These are phyloP conservation scores for Rhizopogon rudus DNA, from an alignment of 768 basidiomycete species.

Conservation along the genomic window DNA sequence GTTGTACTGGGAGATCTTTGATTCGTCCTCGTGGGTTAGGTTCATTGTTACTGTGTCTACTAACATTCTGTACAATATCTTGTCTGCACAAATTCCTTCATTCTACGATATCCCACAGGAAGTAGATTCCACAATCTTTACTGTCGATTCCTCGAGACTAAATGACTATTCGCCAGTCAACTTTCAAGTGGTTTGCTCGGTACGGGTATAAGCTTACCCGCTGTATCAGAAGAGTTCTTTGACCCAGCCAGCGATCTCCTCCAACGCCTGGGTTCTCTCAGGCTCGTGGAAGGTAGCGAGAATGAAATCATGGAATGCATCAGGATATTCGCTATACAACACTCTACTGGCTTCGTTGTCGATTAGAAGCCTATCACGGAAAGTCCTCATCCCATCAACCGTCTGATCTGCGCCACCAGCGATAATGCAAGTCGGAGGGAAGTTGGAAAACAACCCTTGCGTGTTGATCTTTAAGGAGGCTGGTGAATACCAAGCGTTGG, in stretches of 20 bases:
- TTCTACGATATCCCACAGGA: background rate
- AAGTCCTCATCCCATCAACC: conserved; percentile 20
- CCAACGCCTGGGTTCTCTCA: conserved; percentile 20
- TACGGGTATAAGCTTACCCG: no score
- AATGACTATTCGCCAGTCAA: no score
- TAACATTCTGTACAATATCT: background rate
- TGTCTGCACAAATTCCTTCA: background rate
- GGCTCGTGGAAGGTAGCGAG: conserved; percentile 19
- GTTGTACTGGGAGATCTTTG: background rate
- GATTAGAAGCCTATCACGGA: conserved; percentile 16
- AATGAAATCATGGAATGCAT: conserved; percentile 20
- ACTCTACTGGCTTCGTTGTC: conserved; percentile 20
- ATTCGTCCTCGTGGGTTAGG: no score
- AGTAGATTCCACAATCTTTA: background rate
- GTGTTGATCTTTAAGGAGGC: conserved; percentile 7
- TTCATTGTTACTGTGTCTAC: background rate
- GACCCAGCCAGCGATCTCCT: conserved; percentile 7
- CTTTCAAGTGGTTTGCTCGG: no score
- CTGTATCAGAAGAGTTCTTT: no score
- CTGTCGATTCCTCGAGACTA: no score
- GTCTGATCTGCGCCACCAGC: conserved; percentile 24
- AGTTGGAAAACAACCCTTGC: conserved; percentile 15
- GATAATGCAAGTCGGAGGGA: conserved; percentile 23
- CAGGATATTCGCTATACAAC: conserved; percentile 13
- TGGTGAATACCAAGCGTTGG: conserved; percentile 10